Conservation (phyloP, 164 flowering plant genomes). For the Litsea cubeba region DNA sequence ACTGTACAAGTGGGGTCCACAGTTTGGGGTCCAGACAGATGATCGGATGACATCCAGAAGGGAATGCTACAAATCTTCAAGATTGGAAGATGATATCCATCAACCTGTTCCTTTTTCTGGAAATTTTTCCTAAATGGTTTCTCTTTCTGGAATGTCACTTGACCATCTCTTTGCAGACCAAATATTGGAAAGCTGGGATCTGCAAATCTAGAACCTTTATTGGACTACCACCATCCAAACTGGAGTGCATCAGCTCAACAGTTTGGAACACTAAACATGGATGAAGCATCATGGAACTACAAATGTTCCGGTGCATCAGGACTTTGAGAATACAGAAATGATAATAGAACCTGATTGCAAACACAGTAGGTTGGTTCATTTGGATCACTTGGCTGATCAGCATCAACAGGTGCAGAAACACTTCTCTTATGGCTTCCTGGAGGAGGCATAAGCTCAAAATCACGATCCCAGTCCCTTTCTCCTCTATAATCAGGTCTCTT, state of each 20-base stretch:
- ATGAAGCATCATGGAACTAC: neutral
- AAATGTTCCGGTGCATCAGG: neutral
- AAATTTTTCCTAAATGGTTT: too few relatives aligned
- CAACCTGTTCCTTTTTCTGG: neutral
- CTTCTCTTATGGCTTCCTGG: conserved; percentile 88
- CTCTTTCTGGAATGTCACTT: neutral
- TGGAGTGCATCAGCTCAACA: neutral
- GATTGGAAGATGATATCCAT: neutral
- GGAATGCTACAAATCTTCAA: neutral
- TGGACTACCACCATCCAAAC: neutral
- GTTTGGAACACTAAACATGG: neutral
- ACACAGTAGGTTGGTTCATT: conserved; percentile 98
- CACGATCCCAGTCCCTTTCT: conserved; percentile 92
- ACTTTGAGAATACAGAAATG: conserved; percentile 2
- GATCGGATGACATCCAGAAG: neutral
- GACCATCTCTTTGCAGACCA: neutral
- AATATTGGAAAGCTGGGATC: neutral
- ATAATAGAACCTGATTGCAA: conserved; percentile 78
- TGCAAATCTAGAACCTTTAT: neutral
- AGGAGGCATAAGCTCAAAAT: conserved; percentile 99
- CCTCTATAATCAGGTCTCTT: conserved; percentile 68
- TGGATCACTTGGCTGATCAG: conserved; percentile 95
- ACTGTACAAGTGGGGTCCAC: neutral
- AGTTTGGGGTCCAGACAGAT: neutral
- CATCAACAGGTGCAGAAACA: conserved; percentile 58